Evolutionary conservation across 2,329 filamentous ascomycete genomes (phyloP), one percentile per base, ranked within the genome.

Genomic region (Neophaeococcomyces aloes): DNA sequence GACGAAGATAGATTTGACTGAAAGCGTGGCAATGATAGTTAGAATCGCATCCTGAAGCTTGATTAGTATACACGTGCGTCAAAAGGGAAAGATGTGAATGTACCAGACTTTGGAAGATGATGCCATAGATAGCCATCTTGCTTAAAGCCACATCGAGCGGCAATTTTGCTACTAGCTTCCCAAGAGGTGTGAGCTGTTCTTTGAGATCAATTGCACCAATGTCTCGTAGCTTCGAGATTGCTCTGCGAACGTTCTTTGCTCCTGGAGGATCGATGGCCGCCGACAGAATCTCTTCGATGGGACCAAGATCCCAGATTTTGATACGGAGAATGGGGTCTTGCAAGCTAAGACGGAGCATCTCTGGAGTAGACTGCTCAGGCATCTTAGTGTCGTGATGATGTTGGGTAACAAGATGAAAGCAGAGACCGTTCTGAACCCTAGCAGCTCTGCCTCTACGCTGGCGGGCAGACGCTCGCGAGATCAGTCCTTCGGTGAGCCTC

Each of bases 251-350:
- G 54, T 96, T 98, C 66, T 89, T 94, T 0, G 83, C 73, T 0
- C 83, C 88, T 0, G 91, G 91, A 1, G 89, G 83, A 59, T 98
- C 91, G 13, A 98, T 71, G 3, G 91, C 91, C 61, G 88, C 79
- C 17, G 83, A 76, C 7, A 98, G 71, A 0, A 88, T 95, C 54
- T 89, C 78, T 59, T 96, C 89, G 42, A 96, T 94, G 31, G 86
- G 82, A 8, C 91, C 91, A 33, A 98, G 76, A 58, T 93, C 94
- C 70, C 89, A 98, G 35, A 95, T 94, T 65, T 98, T 98, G 52
- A 96, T 88, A 7, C 91, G 80, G 60, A 98, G 88, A 4, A 94
- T 87, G 8, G 98, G 71, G 58, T 98, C 91, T 62, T 98, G 91
- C 8, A 98, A 69, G 0, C 91, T 95, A 3, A 98, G 70, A 1